phyloP scores from a whole-genome alignment of 2,329 filamentous ascomycete genomes.

The Botrytis porri region DNA sequence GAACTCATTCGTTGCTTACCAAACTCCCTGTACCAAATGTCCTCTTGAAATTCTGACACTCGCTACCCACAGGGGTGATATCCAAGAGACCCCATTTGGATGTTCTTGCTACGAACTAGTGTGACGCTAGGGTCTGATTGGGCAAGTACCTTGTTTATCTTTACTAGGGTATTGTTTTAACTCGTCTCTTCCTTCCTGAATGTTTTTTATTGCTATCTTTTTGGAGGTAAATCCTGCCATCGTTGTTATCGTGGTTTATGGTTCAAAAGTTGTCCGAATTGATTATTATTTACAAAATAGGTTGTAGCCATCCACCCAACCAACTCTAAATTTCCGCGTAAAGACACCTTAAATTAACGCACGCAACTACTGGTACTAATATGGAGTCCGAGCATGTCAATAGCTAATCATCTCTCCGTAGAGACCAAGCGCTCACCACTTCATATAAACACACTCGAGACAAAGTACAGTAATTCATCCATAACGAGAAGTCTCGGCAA shows the following conservation, averaged over 20 bases:
- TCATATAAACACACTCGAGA: neutral
- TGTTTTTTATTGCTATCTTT: neutral
- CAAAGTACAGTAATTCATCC: neutral
- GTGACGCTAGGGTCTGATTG: neutral
- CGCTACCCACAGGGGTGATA: neutral
- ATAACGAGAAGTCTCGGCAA: neutral
- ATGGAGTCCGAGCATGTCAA: neutral
- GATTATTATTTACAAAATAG: neutral
- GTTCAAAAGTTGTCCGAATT: neutral
- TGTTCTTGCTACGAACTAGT: no score
- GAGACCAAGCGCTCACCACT: neutral
- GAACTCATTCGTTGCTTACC: neutral
- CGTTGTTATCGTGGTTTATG: neutral
- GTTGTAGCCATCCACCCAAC: neutral
- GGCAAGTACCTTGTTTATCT: neutral
- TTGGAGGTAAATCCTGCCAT: neutral
- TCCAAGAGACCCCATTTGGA: neutral
- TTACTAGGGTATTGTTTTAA: neutral
- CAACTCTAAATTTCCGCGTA: neutral
- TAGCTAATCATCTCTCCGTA: neutral
- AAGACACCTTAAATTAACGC: neutral
- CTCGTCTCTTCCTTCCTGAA: neutral
- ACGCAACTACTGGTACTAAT: neutral
- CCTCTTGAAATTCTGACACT: neutral
- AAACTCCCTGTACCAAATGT: neutral